phyloP scores from a whole-genome alignment of 176 grass and related monocot species.

The Microstegium vimineum region DNA sequence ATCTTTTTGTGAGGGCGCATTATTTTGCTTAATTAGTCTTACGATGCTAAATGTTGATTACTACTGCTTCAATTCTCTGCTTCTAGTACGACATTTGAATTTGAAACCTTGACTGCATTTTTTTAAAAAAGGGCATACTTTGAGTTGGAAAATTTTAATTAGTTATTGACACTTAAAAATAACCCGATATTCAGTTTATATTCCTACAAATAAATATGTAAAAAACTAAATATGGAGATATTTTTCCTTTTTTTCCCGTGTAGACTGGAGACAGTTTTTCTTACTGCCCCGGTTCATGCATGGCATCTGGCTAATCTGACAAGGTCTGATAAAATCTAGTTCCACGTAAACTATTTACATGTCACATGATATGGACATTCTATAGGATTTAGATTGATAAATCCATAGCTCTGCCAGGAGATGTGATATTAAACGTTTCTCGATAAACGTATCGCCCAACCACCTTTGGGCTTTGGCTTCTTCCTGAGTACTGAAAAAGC shows the following conservation, averaged over 20 bases:
- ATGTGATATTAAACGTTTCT: background rate
- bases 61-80: background rate
- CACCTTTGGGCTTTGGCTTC: background rate
- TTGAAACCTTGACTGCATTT: background rate
- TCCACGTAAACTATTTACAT: conserved; percentile 4
- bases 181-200: background rate
- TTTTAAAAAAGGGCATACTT: background rate
- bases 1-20: background rate
- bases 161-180: background rate
- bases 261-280: background rate
- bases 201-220: background rate
- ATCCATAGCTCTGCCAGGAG: background rate
- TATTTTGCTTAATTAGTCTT: background rate
- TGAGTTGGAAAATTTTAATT: background rate
- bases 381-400: background rate
- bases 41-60: background rate
- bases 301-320: background rate
- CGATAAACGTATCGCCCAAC: conserved; percentile 6
- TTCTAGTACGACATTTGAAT: background rate
- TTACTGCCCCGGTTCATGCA: background rate
- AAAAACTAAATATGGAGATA: background rate
- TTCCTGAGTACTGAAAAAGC: background rate
- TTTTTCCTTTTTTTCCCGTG: too few relatives aligned
- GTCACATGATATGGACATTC: background rate
- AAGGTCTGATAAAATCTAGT: background rate